phyloP scores from a whole-genome alignment of 352 stramenopile species.

The Thalassiosira mediterranea region DNA sequence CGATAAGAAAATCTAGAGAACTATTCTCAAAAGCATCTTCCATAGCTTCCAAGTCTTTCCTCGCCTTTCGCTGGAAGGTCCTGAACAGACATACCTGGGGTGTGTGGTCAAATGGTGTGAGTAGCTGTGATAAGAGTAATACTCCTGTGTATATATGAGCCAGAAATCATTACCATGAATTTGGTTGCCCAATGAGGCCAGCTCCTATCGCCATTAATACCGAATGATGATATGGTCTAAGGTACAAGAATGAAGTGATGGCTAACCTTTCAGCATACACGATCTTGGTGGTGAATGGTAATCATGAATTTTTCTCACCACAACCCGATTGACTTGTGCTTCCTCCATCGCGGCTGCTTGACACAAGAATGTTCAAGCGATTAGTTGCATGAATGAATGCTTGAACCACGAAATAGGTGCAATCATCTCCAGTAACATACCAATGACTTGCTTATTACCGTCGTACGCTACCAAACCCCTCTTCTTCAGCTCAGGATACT shows the following conservation, averaged over 20 bases:
- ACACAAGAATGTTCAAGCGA: too few relatives aligned
- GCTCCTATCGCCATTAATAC: slow-evolving; percentile 51
- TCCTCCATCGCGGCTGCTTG: slow-evolving; percentile 67
- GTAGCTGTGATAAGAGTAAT: too few relatives aligned
- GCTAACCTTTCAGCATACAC: too few relatives aligned
- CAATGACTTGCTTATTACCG: slow-evolving; percentile 67
- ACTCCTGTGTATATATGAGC: too few relatives aligned
- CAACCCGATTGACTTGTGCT: slow-evolving; percentile 55
- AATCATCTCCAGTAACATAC: too few relatives aligned
- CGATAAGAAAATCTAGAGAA: slow-evolving; percentile 71
- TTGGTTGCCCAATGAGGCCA: slow-evolving; percentile 60
- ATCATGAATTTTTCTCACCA: too few relatives aligned
- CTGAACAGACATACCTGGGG: slow-evolving; percentile 52
- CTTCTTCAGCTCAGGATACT: slow-evolving; percentile 39
- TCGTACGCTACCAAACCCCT: slow-evolving; percentile 45
- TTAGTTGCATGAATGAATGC: too few relatives aligned
- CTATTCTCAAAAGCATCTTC: slow-evolving; percentile 50
- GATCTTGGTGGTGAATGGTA: too few relatives aligned
- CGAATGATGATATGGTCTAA: slow-evolving; percentile 64
- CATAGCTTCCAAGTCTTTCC: slow-evolving; percentile 66
- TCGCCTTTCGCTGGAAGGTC: slow-evolving; percentile 38
- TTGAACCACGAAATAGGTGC: too few relatives aligned
- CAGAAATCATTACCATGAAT: too few relatives aligned
- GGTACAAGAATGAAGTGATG: too few relatives aligned
- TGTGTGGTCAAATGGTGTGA: too few relatives aligned